A percentile compares a stretch with the other conserved stretches of the same genome.
phyloP scores from a whole-genome alignment of 129 eudicot species.

The Flaveria robusta region DNA sequence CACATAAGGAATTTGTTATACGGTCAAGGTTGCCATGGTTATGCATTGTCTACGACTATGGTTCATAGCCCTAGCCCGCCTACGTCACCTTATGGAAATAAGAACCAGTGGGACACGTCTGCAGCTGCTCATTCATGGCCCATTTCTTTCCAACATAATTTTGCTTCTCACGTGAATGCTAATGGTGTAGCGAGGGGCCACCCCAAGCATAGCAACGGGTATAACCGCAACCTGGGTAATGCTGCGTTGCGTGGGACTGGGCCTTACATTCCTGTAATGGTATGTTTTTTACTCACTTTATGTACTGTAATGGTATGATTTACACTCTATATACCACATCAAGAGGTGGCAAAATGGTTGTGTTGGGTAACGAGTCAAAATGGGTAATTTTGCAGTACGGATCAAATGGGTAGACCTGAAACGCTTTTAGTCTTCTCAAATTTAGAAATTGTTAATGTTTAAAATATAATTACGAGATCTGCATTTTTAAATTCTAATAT shows the following conservation, averaged over 20 bases:
- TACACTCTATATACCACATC: neutral
- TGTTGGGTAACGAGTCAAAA: neutral
- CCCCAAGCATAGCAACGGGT: constrained; percentile 29
- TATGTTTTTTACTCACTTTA: constrained; percentile 34
- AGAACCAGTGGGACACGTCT: constrained; percentile 48
- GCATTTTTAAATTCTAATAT: neutral
- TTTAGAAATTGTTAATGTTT: neutral
- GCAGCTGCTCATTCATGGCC: constrained; percentile 36
- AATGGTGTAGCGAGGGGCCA: constrained; percentile 39
- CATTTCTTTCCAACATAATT: constrained; percentile 29
- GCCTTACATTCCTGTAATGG: constrained; percentile 69
- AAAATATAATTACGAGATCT: neutral
- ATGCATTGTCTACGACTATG: constrained; percentile 32
- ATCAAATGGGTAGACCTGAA: neutral
- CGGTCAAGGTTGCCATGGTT: constrained; percentile 66
- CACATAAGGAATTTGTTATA: constrained; percentile 68
- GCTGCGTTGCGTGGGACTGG: constrained; percentile 63
- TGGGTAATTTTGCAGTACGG: neutral
- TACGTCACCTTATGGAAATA: constrained; percentile 41
- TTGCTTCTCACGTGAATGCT: constrained; percentile 31
- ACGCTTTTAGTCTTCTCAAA: neutral
- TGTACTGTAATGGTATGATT: constrained; percentile 46
- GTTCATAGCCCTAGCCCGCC: constrained; percentile 39
- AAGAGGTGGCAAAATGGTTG: neutral
- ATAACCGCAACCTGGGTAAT: constrained; percentile 12